Evolutionary conservation across 768 basidiomycete species (phyloP), one percentile per base, ranked within the genome.

Genomic region (Tulasnella sp.): DNA sequence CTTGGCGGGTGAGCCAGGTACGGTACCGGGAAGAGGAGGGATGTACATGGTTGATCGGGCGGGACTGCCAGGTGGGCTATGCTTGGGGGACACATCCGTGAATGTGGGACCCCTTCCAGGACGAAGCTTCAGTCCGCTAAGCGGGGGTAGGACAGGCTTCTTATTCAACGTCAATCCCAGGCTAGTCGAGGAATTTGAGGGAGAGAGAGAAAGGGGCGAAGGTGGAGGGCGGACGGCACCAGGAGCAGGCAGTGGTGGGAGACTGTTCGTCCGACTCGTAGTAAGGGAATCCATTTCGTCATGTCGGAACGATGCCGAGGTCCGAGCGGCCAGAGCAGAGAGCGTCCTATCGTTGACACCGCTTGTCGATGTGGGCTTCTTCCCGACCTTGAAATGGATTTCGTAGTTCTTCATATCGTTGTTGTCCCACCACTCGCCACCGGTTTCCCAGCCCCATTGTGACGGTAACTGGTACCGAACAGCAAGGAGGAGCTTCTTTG

Each of bases 401-500:
- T 79, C 71, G 68, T 94, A 97, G 67, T 98, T 88, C 54, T 74
- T 67, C 1, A 83, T 82, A 27, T 63, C 67, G 66, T 96, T 96
- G 71, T 88, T 93, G 68, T 98, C 94, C 94, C 94, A 97, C 57
- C 84, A 77, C 67, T 97, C 92, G 62, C 74, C 71, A 0, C 85
- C 86, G 3, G 70, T 82, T 78, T 11, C 67, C 69, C 23, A 57
- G 9, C 54, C 54, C 54, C 54, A 57, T 32, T 57, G 54, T 17
- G 41, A 45, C 6, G 46, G 50, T 2, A 59, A 17, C 25, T 72
- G 68, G 64, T 85, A 91, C 54, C 86, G 73, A 40, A 97, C 70
- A 2, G 87, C 90, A 45, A 96, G 67, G 61, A 81, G 75, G 64
- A 99, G 73, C 29, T 80, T 83, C 75, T 90, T 91, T 51, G 83